phyloP scores from a whole-genome alignment of 331 rosid genomes.

The Saraca asoca region DNA sequence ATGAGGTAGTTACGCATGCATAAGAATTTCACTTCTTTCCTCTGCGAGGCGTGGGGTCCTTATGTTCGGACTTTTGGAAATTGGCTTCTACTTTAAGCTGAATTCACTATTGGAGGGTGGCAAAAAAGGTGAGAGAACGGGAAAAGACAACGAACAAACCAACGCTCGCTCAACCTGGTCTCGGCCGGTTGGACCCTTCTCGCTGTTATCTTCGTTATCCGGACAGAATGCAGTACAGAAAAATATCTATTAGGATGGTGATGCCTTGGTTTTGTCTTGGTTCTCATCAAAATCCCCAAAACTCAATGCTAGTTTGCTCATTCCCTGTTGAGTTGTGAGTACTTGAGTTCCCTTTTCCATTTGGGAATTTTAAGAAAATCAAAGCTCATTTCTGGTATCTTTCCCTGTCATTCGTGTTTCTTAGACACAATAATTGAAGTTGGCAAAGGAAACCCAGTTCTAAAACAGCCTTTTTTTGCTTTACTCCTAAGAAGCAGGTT shows the following conservation, averaged over 20 bases:
- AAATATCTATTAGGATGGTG: background rate
- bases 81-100: slow-evolving; percentile 19
- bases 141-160: background rate
- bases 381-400: slow-evolving; percentile 1
- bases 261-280: background rate
- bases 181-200: background rate
- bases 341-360: background rate
- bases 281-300: background rate
- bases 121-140: background rate
- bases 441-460: slow-evolving; percentile 18
- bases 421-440: slow-evolving; percentile 38
- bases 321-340: background rate
- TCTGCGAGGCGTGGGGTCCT: too few species aligned
- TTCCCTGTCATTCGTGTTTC: background rate
- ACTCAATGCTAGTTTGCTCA: background rate
- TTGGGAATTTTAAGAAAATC: background rate
- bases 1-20: too few species aligned
- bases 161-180: background rate
- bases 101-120: slow-evolving; percentile 34
- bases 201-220: background rate
- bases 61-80: background rate
- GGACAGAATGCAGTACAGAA: background rate
- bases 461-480: background rate
- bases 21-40: too few species aligned
- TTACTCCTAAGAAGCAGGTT: too few species aligned